Conservation (phyloP, 2,329 filamentous ascomycete species). For the Colletotrichum sojae region DNA sequence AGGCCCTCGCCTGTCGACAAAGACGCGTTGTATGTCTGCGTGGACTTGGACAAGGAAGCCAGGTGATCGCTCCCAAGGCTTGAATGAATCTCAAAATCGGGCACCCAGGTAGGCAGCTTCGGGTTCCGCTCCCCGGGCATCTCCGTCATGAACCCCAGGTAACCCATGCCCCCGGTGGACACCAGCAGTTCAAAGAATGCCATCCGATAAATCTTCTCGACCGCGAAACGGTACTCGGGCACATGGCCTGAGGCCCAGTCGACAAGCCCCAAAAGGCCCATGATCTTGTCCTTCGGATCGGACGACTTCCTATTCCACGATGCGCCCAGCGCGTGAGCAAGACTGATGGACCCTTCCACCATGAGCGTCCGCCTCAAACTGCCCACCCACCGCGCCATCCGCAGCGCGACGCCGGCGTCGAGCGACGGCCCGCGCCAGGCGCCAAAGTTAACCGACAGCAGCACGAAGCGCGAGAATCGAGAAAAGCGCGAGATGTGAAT, state of each 20-base stretch:
- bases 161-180: not conserved
- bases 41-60: not conserved
- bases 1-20: not conserved
- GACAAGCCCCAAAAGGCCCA: not conserved
- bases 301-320: conserved; percentile 1
- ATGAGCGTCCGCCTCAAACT: not conserved
- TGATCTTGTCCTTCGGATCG: conserved; percentile 9
- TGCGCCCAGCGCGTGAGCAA: not conserved
- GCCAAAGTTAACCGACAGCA: not conserved
- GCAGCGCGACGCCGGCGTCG: not conserved
- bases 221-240: not conserved
- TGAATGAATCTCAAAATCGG: not conserved
- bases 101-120: conserved; percentile 4
- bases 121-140: conserved; percentile 1
- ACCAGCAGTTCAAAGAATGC: not conserved
- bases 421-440: not conserved
- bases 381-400: not conserved
- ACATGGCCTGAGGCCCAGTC: not conserved
- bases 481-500: not conserved
- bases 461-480: not conserved
- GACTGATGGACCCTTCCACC: not conserved
- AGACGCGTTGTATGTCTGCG: not conserved
- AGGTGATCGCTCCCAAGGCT: not conserved
- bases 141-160: not conserved
- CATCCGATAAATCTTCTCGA: not conserved